Percentiles rank a stretch among this genome's conserved stretches.
Evolutionary conservation across 257 asterid genomes (phyloP).

Genomic region (Buddleja alternifolia): DNA sequence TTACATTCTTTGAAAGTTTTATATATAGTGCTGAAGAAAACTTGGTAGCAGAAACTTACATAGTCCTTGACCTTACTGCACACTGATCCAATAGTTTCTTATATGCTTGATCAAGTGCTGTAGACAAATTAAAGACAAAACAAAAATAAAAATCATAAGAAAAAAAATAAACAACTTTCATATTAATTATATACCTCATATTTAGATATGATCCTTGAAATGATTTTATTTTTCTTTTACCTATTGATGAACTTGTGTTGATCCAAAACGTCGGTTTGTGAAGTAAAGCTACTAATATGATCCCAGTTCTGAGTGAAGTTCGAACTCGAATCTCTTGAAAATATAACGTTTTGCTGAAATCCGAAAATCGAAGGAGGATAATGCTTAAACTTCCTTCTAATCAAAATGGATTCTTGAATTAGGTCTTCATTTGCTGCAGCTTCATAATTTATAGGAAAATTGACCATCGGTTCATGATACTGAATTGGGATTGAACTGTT

Average conservation of each 20-base stretch:
- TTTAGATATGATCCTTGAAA: background rate
- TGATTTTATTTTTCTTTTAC: slow-evolving; percentile 22
- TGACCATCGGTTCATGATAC: slow-evolving; percentile 3
- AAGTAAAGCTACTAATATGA: slow-evolving; percentile 25
- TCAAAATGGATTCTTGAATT: slow-evolving; percentile 41
- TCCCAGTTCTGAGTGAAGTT: slow-evolving; percentile 44
- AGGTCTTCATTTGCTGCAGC: slow-evolving; percentile 32
- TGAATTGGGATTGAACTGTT: slow-evolving; percentile 28
- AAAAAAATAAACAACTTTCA: no score
- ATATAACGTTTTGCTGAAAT: slow-evolving; percentile 36
- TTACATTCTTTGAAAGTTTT: slow-evolving; percentile 26
- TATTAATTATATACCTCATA: no score
- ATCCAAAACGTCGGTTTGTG: slow-evolving; percentile 37
- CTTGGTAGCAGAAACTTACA: no score
- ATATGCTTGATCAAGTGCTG: no score
- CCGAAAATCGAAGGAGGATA: slow-evolving; percentile 33
- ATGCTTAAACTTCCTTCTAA: slow-evolving; percentile 37
- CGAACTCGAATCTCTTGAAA: slow-evolving; percentile 28
- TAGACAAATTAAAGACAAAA: no score
- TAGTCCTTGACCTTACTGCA: no score
- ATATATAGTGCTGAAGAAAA: slow-evolving; percentile 15
- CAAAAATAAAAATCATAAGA: no score
- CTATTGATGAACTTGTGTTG: slow-evolving; percentile 42
- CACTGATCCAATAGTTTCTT: no score
- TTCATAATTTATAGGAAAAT: slow-evolving; percentile 8